Evolutionary conservation across 768 basidiomycete genomes (phyloP).

Genomic region (Suillus discolor): DNA sequence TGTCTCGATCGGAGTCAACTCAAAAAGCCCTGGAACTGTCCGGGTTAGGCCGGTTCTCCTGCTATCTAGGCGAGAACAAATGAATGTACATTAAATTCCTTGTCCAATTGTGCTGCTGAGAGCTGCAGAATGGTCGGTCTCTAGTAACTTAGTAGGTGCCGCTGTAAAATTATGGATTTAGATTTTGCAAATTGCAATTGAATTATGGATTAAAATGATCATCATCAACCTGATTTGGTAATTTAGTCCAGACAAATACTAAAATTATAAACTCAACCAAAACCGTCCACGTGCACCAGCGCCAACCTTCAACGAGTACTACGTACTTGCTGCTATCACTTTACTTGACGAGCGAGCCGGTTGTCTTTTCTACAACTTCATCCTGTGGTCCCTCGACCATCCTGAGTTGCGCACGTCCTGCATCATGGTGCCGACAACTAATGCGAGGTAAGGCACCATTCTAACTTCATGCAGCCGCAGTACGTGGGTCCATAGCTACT

Average conservation of each 20-base stretch:
- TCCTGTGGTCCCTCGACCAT: not conserved
- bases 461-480: not conserved
- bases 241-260: not conserved
- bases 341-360: not conserved
- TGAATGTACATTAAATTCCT: not conserved
- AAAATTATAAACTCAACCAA: constrained; percentile 1
- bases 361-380: not conserved
- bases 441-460: not conserved
- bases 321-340: not conserved
- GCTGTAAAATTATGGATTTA: not conserved
- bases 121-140: not conserved
- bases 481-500: not conserved
- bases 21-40: not conserved
- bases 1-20: not conserved
- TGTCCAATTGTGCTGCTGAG: not conserved
- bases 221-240: not conserved
- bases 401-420: not conserved
- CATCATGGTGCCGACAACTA: not conserved
- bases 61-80: not conserved
- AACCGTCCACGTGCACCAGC: not conserved
- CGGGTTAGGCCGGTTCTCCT: not conserved
- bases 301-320: not conserved
- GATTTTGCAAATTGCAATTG: not conserved
- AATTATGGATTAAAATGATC: constrained; percentile 1
- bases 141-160: too few species aligned